Evolutionary conservation across 2,329 filamentous ascomycete species (phyloP), one percentile per base, ranked within the genome.

Genomic region (Sodiomyces alkalinus): DNA sequence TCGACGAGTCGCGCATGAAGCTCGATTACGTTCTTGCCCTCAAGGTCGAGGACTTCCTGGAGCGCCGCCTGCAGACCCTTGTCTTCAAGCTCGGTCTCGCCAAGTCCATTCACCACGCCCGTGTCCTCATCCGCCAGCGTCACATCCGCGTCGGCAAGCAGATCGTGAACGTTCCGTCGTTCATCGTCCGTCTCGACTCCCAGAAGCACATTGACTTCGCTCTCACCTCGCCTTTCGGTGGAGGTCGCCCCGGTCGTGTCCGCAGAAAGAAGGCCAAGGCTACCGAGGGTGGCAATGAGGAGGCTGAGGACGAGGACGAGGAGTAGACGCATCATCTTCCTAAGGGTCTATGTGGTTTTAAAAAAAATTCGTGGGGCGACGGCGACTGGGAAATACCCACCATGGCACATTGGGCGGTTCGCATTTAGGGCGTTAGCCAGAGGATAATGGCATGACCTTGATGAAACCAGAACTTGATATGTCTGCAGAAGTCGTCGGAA

Each of bases 181-280:
- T 93, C 80, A 80, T 98, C 59, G 90, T 98, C 63, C 90, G 90
- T 68, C 83, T 98, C 55, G 90, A 98, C 74, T 94, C 86, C 52
- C 90, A 98, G 79, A 98, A 98, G 82, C 90, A 98, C 80, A 96
- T 98, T 53, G 90, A 98, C 74, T 96, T 98, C 62, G 74, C 90
- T 41, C 76, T 98, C 44, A 92, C 79, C 65, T 96, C 87, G 57
- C 87, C 90, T 58, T 94, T 93, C 53, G 90, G 90, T 64, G 86
- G 86, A 59, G 90, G 90, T 57, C 86, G 90, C 51, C 83, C 85
- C 52, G 90, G 90, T 49, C 90, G 90, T 75, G 87, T 94, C 56
- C 78, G 83, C 64, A 92, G 90, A 75, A 98, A 96, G 90, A 98
- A 96, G 86, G 82, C 86, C 61, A 87, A 83, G 71, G 82, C 90